Percentiles rank a stretch among this genome's conserved stretches.
These are phyloP conservation scores for Sclerotinia sclerotiorum DNA, from an alignment of 2,329 filamentous ascomycete species.

Conservation along the genomic window DNA sequence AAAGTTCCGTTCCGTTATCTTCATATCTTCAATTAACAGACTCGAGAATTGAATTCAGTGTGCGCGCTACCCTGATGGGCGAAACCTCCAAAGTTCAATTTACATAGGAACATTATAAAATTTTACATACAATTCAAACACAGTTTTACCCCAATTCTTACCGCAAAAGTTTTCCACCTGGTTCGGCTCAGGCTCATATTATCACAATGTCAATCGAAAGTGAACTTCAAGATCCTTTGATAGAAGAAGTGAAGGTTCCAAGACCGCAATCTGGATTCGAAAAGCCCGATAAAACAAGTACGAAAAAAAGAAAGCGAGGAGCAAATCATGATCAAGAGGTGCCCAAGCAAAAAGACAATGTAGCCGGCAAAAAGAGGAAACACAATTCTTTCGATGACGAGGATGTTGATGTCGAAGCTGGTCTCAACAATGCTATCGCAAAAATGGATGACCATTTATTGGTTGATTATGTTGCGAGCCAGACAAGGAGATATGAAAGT, in stretches of 20 bases:
- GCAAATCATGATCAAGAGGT: constrained; percentile 27
- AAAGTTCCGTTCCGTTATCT: neutral
- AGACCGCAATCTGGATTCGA: constrained; percentile 29
- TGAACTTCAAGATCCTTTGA: constrained; percentile 37
- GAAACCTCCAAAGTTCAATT: neutral
- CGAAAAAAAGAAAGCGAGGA: constrained; percentile 40
- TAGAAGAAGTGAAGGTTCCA: constrained; percentile 34
- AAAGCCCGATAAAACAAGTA: constrained; percentile 19
- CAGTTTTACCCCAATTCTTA: neutral
- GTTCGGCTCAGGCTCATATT: neutral
- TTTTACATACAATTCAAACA: neutral
- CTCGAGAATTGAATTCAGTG: neutral
- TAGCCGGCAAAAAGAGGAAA: constrained; percentile 52
- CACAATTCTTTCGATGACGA: constrained; percentile 54
- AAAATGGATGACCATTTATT: constrained; percentile 81
- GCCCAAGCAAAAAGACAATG: constrained; percentile 19
- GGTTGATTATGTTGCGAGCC: constrained; percentile 81
- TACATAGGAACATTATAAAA: neutral
- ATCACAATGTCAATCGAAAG: constrained; percentile 35
- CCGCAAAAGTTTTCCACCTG: neutral
- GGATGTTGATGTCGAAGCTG: constrained; percentile 64
- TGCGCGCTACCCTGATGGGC: neutral
- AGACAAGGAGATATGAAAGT: constrained; percentile 73
- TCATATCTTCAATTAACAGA: neutral
- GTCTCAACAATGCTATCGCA: constrained; percentile 76